Base-by-base conservation (phyloP, 75 land plant species). In the Picea sitchensis region DNA sequence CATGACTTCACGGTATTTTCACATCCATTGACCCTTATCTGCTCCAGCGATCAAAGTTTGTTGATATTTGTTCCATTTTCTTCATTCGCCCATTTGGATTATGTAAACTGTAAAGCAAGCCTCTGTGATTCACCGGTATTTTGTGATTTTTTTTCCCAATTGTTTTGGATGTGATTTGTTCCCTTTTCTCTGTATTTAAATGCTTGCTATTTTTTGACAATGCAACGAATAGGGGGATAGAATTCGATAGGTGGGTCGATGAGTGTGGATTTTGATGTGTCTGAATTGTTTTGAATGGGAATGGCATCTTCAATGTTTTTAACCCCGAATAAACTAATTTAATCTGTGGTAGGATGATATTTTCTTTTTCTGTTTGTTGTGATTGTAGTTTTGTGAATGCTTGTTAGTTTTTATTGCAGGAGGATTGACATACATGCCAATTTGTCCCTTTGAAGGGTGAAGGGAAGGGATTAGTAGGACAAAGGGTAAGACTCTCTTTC, bases 371-470 rank as follows among this genome's bases (percentile, higher is more conserved):
- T 36, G 11, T 41, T 20, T 20, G 41, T 9, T 44, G 74, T 12
- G 56, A 8, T 71, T 21, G 4, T 64, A 26, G 11, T 64, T 31
- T 13, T 5, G 32, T 36, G 21, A 20, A 36, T 34, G 8, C 15
- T 71, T 51, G 56, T 51, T 5, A 44, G 56, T n/a, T 41, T 71
- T 71, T 51, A 51, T 9, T 51, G 56, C 54, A 71, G 74, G 74
- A 41, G 23, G n/a, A 44, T 41, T 71, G 56, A 71, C 56, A 71
- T 71, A 71, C 21, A 44, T 71, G 74, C 54, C 26, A 41, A 56
- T n/a, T 71, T 71, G 23, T 20, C 11, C 12, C 44, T 47, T 71
- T 44, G 51, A 44, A 41, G 51, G 54, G 26, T 44, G 26, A 71
- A 71, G 56, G 21, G 26, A 71, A 71, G 56, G 21, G 54, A 44